Evolutionary conservation across 2,329 filamentous ascomycete genomes (phyloP).

Genomic region (Corniculantispora saksenae): DNA sequence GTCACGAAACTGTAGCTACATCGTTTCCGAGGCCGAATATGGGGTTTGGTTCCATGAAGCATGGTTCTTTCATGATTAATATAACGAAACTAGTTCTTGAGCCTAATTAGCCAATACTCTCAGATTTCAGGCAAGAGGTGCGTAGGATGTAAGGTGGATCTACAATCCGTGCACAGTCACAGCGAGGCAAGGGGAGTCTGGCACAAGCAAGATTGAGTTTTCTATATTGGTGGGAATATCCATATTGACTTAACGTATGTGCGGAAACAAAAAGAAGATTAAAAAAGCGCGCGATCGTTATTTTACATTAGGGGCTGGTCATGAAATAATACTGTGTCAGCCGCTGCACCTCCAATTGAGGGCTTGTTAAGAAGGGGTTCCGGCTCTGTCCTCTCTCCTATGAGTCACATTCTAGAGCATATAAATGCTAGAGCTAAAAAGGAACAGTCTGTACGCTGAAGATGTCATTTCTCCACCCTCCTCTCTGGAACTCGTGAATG

Average conservation of each 20-base stretch:
- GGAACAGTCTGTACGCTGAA: conserved; percentile 53
- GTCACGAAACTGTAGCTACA: no score
- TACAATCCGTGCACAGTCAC: background rate
- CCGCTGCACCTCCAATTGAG: background rate
- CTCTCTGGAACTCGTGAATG: conserved; percentile 70
- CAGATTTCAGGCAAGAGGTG: background rate
- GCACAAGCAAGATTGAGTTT: background rate
- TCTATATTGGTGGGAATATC: background rate
- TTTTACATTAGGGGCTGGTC: no score
- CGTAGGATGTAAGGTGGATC: background rate
- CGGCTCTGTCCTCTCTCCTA: background rate
- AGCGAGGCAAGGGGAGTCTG: background rate
- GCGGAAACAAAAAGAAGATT: background rate
- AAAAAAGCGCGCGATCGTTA: no score
- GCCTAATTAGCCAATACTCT: no score
- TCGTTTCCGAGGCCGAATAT: no score
- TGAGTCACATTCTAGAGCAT: background rate
- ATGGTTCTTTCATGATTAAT: no score
- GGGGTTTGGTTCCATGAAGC: no score
- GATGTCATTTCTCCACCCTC: conserved; percentile 83
- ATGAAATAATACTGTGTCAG: background rate
- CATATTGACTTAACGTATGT: background rate
- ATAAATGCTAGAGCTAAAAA: background rate
- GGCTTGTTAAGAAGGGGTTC: background rate
- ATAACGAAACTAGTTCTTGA: no score